Evolutionary conservation across 2,329 filamentous ascomycete species (phyloP).

Genomic region (Penicillium sp.): DNA sequence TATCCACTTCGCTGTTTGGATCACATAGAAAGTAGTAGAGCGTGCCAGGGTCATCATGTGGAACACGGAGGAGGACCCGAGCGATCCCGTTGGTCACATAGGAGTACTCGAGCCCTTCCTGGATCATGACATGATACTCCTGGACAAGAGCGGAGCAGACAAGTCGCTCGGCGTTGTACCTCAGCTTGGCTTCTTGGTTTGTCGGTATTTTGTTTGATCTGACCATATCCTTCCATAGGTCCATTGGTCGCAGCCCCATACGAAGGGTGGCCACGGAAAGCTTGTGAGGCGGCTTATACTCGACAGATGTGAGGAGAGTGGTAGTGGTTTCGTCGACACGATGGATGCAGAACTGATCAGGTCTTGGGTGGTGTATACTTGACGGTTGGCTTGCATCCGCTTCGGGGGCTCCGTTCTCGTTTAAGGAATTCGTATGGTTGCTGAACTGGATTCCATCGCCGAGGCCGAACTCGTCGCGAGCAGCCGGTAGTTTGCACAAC

Average conservation of each 20-base stretch:
- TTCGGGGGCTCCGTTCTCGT: neutral
- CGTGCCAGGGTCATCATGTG: conserved; percentile 8
- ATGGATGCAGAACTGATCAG: neutral
- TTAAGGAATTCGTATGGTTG: neutral
- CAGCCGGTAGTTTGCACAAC: conserved; percentile 21
- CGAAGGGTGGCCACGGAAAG: neutral
- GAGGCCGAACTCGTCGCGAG: neutral
- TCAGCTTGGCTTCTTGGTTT: neutral
- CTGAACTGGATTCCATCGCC: neutral
- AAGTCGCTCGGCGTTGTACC: neutral
- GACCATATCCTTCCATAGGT: neutral
- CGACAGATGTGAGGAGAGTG: neutral
- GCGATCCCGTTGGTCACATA: neutral
- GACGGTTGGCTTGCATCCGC: neutral
- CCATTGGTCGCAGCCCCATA: neutral
- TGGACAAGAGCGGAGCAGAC: neutral
- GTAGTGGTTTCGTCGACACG: neutral
- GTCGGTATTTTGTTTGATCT: neutral
- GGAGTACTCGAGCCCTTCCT: neutral
- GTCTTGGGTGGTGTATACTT: neutral
- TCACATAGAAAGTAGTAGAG: conserved; percentile 26
- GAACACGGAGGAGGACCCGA: neutral
- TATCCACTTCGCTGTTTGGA: conserved; percentile 13
- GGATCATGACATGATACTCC: neutral
- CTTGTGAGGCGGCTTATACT: neutral